Conservation (phyloP, 805 yeast species). For the Ogataea philodendri region DNA sequence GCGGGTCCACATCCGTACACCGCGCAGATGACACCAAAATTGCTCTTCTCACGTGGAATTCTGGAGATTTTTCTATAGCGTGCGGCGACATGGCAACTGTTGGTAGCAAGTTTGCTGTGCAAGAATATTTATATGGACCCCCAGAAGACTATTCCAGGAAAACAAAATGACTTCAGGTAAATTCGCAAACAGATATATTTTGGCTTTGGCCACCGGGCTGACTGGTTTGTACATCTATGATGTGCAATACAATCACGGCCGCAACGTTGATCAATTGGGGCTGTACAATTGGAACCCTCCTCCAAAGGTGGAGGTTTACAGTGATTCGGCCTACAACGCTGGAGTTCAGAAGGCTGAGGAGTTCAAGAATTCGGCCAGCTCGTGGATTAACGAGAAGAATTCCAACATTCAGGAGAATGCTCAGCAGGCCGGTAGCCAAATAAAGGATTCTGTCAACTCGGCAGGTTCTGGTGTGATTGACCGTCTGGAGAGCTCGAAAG, state of each 20-base stretch:
- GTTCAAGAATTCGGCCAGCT: constrained; percentile 19
- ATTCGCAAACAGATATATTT: constrained; percentile 21
- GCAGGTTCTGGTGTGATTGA: constrained; percentile 18
- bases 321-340: constrained; percentile 15
- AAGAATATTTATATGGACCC: constrained; percentile 4
- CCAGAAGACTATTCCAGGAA: too few species aligned
- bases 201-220: constrained; percentile 28
- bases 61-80: constrained; percentile 1
- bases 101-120: constrained; percentile 11
- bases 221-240: constrained; percentile 31
- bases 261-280: constrained; percentile 25
- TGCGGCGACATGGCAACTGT: constrained; percentile 8
- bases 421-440: constrained; percentile 9
- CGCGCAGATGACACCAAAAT: not conserved
- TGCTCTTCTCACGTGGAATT: constrained; percentile 3
- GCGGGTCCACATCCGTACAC: not conserved
- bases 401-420: constrained; percentile 17
- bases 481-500: constrained; percentile 16
- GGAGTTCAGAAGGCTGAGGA: constrained; percentile 24
- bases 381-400: constrained; percentile 24
- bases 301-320: constrained; percentile 19
- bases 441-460: constrained; percentile 15
- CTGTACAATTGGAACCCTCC: constrained; percentile 30
- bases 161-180: constrained; percentile 14
- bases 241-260: constrained; percentile 29